phyloP scores from a whole-genome alignment of 331 rosid genomes.

The Quercus phellos region DNA sequence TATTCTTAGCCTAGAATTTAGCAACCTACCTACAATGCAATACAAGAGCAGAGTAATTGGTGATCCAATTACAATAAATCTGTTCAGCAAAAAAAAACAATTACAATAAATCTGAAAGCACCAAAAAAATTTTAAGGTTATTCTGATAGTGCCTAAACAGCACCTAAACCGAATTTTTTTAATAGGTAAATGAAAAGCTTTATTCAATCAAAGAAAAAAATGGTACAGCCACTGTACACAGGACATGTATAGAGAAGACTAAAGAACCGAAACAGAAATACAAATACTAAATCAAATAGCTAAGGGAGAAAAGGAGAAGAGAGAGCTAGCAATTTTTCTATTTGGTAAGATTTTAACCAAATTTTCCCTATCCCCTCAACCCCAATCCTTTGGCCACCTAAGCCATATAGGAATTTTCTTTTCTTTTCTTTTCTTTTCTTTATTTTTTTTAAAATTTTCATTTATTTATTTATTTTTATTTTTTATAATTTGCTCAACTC shows the following conservation, averaged over 20 bases:
- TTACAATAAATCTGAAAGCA: background rate
- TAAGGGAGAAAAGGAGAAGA: background rate
- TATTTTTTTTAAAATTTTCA: no score
- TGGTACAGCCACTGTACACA: no score
- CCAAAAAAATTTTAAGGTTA: background rate
- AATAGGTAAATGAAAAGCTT: no score
- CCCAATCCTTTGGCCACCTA: background rate
- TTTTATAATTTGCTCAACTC: background rate
- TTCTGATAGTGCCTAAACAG: no score
- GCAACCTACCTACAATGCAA: background rate
- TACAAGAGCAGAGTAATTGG: background rate
- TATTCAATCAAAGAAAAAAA: no score
- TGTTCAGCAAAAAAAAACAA: background rate
- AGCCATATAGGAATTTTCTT: background rate
- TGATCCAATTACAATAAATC: background rate
- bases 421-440: background rate
- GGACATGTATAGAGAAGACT: no score
- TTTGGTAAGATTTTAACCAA: background rate
- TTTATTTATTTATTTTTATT: no score
- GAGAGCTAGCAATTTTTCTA: background rate
- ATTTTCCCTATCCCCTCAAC: background rate
- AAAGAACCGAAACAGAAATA: background rate
- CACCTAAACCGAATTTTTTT: no score
- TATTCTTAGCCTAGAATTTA: background rate
- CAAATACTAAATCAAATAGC: background rate